Evolutionary conservation across 305 asterid species (phyloP).

Genomic region (Fraxinus ornus): DNA sequence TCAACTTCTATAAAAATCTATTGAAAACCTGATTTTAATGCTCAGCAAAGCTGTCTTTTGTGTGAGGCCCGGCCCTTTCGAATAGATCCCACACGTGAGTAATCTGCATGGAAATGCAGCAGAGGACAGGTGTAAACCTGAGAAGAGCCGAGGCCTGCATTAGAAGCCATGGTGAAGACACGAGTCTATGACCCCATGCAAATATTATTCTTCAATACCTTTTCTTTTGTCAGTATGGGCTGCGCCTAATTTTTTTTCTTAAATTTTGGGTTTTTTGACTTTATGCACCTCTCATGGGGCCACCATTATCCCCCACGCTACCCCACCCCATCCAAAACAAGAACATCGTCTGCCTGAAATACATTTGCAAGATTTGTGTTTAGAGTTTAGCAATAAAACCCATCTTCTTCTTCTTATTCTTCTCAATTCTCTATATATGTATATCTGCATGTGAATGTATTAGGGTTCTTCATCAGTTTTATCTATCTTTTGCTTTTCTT

Average conservation of each 20-base stretch:
- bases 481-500: background rate
- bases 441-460: background rate
- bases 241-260: background rate
- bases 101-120: constrained; percentile 2
- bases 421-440: background rate
- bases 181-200: constrained; percentile 38
- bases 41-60: background rate
- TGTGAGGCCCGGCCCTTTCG: background rate
- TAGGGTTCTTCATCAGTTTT: background rate
- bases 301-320: background rate
- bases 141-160: background rate
- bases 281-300: constrained; percentile 13
- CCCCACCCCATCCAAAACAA: background rate
- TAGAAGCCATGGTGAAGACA: constrained; percentile 9
- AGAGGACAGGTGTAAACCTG: constrained; percentile 26
- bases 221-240: constrained; percentile 26
- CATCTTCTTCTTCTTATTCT: background rate
- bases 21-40: no score
- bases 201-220: constrained; percentile 3
- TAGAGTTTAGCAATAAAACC: background rate
- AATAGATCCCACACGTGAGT: constrained; percentile 14
- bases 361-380: constrained; percentile 4
- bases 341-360: background rate
- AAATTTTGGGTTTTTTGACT: constrained; percentile 15
- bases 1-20: no score